Evolutionary conservation across 176 grass and related monocot genomes (phyloP), one percentile per base, ranked within the genome.

Genomic region (Aechmea fasciata): DNA sequence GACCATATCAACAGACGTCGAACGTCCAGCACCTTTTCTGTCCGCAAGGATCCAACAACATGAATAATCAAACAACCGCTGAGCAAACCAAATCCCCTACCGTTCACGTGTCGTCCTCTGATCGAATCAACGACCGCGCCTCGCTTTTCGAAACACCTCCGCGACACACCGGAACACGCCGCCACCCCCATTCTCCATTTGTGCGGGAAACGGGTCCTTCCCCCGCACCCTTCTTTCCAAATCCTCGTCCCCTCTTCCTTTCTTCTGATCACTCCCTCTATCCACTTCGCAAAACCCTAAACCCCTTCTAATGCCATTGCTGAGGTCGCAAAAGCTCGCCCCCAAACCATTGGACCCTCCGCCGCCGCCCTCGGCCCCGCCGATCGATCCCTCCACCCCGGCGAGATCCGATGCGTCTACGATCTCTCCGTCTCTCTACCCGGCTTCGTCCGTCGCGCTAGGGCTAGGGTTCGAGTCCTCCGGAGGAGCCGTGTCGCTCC

Each of bases 161-260:
- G 54, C 54, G 54, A 17, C 6, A 17, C 54, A 59, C n/a, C 54
- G 19, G 54, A 59, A 59, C 54, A 18, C 11, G 54, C 33, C 33
- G 3, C 33, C 33, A 41, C 33, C 33, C 67, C 1, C 26, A 11
- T 14, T n/a, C 11, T 48, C 55, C 66, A 24, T 72, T 75, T 72
- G 79, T 69, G 87, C 83, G 87, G 79, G 87, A 83, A 87, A 77
- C 47, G 48, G 23, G 18, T 59, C 48, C 66, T 81, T 29, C 54
- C 49, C 10, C 33, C 5, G 26, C 20, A 85, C 57, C 67, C n/a
- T 18, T 59, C 73, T 10, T 19, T 74, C 57, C 65, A 5, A 11
- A 18, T 61, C 22, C 18, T 22, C 49, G 47, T 1, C 14, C n/a
- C 18, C 48, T 52, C 67, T 41, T 41, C 33, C 33, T 41, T 5